Evolutionary conservation across 495 filamentous ascomycete species (phyloP).

Genomic region (Daldinia loculata): DNA sequence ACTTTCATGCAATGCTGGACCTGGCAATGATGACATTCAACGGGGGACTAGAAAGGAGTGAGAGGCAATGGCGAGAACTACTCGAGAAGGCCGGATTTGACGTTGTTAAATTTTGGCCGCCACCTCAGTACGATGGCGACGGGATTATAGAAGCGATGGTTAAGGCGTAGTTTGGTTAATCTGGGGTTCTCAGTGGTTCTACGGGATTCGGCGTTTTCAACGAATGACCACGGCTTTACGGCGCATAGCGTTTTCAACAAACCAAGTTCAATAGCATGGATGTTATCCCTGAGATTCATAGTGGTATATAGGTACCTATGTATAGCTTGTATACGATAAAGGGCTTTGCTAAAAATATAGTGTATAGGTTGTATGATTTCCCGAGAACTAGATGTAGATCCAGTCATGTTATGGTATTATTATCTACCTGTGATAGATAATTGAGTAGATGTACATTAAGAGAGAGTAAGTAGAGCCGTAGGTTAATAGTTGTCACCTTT

Average conservation of each 20-base stretch:
- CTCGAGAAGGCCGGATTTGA: slow-evolving; percentile 43
- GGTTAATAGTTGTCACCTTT: no score
- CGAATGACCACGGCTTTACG: background rate
- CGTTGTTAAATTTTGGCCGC: slow-evolving; percentile 48
- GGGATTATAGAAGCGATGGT: slow-evolving; percentile 50
- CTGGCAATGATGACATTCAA: slow-evolving; percentile 44
- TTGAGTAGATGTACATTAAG: no score
- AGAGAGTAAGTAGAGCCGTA: no score
- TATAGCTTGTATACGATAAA: no score
- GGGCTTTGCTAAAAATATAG: no score
- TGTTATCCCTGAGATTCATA: no score
- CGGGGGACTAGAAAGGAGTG: slow-evolving; percentile 40
- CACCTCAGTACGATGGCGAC: slow-evolving; percentile 31
- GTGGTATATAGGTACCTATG: no score
- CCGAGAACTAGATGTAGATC: no score
- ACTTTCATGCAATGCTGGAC: slow-evolving; percentile 30
- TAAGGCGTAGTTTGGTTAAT: background rate
- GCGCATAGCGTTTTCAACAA: slow-evolving; percentile 3
- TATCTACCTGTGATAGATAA: no score
- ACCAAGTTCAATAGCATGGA: background rate
- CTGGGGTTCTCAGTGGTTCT: background rate
- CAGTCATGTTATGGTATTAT: no score
- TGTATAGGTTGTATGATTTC: no score
- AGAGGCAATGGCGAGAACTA: slow-evolving; percentile 40
- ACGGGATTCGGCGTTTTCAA: background rate